phyloP scores from a whole-genome alignment of 2,329 filamentous ascomycete species.

The Fusarium foetens region DNA sequence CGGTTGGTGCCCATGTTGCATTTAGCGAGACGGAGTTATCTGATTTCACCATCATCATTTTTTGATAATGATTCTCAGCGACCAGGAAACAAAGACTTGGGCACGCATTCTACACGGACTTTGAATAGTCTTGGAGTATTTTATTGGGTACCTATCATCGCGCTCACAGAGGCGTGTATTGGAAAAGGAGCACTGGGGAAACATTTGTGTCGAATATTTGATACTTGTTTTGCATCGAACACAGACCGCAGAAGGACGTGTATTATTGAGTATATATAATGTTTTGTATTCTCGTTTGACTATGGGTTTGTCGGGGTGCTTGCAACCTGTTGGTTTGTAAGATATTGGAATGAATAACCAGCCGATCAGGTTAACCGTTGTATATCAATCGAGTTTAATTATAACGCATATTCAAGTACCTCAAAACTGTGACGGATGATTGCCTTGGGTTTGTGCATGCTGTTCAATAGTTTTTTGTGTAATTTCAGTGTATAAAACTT shows the following conservation, averaged over 20 bases:
- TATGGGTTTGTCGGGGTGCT: conserved; percentile 19
- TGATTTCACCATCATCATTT: conserved; percentile 41
- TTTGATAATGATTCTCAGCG: conserved; percentile 25
- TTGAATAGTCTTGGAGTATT: conserved; percentile 22
- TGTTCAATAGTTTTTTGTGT: background rate
- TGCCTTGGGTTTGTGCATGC: background rate
- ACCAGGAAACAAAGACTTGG: conserved; percentile 17
- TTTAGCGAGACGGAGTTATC: conserved; percentile 54
- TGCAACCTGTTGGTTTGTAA: conserved; percentile 28
- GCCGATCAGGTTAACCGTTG: conserved; percentile 8
- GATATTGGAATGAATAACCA: conserved; percentile 1
- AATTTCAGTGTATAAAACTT: background rate
- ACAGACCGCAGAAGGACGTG: conserved; percentile 15
- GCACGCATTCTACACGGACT: conserved; percentile 13
- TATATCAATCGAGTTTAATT: conserved; percentile 15
- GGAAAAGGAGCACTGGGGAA: conserved; percentile 30
- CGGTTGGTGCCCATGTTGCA: conserved; percentile 44
- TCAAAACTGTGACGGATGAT: background rate
- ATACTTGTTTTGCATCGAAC: conserved; percentile 25
- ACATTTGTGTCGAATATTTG: conserved; percentile 7
- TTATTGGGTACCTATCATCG: conserved; percentile 20
- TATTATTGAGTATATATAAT: conserved; percentile 44
- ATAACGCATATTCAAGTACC: background rate
- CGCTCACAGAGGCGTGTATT: conserved; percentile 27
- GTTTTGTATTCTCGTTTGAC: conserved; percentile 40